Percentiles rank a stretch among this genome's conserved stretches.
These are phyloP conservation scores for Chaetomiaceae sp. DNA, from an alignment of 2,329 filamentous ascomycete genomes.

Conservation along the genomic window DNA sequence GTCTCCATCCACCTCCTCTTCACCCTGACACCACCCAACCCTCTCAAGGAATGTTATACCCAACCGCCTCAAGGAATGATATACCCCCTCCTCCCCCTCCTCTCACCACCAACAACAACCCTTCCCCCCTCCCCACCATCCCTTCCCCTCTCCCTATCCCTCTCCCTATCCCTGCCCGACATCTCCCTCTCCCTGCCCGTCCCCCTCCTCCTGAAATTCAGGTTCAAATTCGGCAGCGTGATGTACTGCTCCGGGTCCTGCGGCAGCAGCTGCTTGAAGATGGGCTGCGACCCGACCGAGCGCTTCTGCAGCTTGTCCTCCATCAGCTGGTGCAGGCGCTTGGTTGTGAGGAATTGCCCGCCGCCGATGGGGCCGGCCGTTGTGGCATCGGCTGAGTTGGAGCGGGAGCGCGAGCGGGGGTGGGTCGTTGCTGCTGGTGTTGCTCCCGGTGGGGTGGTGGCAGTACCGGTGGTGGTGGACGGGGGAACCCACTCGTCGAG, in stretches of 20 bases:
- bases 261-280: slow-evolving; percentile 28
- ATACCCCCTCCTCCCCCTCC: not conserved
- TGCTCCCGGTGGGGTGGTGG: no score
- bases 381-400: not conserved
- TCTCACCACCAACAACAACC: no score
- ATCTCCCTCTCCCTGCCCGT: not conserved
- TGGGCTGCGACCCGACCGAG: slow-evolving; percentile 24
- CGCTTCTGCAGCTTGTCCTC: slow-evolving; percentile 25
- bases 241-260: slow-evolving; percentile 28
- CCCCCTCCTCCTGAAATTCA: not conserved
- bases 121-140: not conserved
- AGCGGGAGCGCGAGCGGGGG: no score
- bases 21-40: not conserved
- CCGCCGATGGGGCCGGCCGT: not conserved
- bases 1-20: no score
- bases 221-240: slow-evolving; percentile 23
- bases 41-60: no score
- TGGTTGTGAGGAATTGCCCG: slow-evolving; percentile 21
- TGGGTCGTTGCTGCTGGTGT: no score
- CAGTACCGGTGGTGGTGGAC: not conserved
- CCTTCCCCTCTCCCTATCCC: not conserved
- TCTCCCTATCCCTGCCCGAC: no score
- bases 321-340: slow-evolving; percentile 27
- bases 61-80: not conserved
- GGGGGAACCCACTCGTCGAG: slow-evolving; percentile 17